Evolutionary conservation across 306 rosid genomes (phyloP).

Genomic region (Coriaria nepalensis): DNA sequence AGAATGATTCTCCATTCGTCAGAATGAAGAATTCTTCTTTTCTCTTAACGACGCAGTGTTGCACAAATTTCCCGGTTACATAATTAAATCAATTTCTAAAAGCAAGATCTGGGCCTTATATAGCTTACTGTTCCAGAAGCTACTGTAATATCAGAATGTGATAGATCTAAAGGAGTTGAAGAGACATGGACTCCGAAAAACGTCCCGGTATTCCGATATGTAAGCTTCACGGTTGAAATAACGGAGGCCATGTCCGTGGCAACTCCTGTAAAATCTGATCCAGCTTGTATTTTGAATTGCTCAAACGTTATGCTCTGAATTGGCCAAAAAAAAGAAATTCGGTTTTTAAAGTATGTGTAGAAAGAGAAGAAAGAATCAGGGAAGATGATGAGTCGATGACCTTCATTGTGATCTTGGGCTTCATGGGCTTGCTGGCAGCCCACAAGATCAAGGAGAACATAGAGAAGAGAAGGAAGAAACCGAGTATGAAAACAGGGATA

Average conservation of each 20-base stretch:
- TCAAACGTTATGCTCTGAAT: conserved; percentile 64
- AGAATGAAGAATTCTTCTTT: no score
- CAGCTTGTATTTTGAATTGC: conserved; percentile 68
- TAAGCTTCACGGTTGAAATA: conserved; percentile 62
- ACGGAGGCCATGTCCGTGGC: conserved; percentile 84
- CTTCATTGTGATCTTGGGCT: conserved; percentile 61
- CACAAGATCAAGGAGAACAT: conserved; percentile 66
- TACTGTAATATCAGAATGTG: conserved; percentile 43
- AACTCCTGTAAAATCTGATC: conserved; percentile 74
- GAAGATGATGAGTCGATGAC: no score
- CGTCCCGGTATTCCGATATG: conserved; percentile 73
- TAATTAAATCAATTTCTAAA: no score
- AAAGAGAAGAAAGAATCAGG: no score
- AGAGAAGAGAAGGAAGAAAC: conserved; percentile 65
- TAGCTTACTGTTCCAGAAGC: conserved; percentile 76
- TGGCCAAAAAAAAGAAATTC: no score
- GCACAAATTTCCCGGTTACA: no score
- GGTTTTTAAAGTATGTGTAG: no score
- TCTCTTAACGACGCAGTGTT: no score
- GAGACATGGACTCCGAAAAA: conserved; percentile 85
- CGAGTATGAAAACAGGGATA: conserved; percentile 54
- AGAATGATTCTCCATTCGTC: no score
- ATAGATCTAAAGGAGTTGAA: conserved; percentile 60
- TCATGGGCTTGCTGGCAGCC: conserved; percentile 93
- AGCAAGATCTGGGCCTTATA: no score